Conservation (phyloP, 768 basidiomycete species). For the Amanita rubescens region DNA sequence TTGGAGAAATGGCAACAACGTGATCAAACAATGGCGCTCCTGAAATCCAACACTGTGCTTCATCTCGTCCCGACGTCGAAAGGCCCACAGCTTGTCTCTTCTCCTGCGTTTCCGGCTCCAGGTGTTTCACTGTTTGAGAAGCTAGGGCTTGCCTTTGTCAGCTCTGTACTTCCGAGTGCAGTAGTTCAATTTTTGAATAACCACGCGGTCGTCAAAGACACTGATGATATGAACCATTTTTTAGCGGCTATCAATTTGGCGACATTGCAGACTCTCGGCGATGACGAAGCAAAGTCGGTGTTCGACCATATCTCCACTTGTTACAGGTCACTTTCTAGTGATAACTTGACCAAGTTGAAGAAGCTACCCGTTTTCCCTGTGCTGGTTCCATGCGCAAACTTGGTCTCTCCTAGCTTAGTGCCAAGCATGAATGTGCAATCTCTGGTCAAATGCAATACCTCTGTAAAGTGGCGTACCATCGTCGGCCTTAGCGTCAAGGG, state of each 20-base stretch:
- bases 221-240: not conserved
- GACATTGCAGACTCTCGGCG: not conserved
- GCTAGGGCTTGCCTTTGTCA: slow-evolving; percentile 28
- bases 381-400: slow-evolving; percentile 10
- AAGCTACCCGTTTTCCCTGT: slow-evolving; percentile 24
- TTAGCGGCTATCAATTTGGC: not conserved
- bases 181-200: slow-evolving; percentile 15
- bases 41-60: slow-evolving; percentile 3
- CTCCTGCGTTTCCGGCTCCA: slow-evolving; percentile 21
- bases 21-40: not conserved
- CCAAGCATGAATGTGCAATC: no score
- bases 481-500: not conserved
- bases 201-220: slow-evolving; percentile 14
- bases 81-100: slow-evolving; percentile 19
- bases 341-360: slow-evolving; percentile 6
- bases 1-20: slow-evolving; percentile 18
- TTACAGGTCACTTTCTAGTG: not conserved
- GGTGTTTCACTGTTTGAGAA: slow-evolving; percentile 18
- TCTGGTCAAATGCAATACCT: not conserved
- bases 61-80: slow-evolving; percentile 27
- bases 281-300: not conserved
- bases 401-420: no score
- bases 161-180: slow-evolving; percentile 15
- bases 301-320: not conserved
- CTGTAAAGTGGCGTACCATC: not conserved